Conservation (phyloP, 495 filamentous ascomycete species). For the Penicillium arizonense region DNA sequence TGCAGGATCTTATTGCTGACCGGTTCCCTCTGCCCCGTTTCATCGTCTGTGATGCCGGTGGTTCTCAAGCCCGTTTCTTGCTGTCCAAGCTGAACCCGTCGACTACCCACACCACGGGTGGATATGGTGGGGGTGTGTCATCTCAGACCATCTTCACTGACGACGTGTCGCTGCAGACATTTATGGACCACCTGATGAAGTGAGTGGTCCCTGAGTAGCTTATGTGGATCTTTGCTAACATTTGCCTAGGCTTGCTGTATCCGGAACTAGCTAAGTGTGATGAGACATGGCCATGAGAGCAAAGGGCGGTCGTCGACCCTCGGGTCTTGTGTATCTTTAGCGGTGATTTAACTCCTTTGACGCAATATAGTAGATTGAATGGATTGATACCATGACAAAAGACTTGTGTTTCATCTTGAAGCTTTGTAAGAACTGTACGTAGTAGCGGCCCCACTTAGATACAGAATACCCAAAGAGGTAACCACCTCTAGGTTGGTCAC, state of each 20-base stretch:
- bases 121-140: constrained; percentile 86
- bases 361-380: constrained; percentile 40
- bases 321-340: constrained; percentile 51
- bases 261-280: constrained; percentile 56
- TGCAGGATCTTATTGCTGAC: constrained; percentile 91
- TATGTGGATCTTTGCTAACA: constrained; percentile 27
- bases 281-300: constrained; percentile 30
- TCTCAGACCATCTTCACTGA: constrained; percentile 99
- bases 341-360: constrained; percentile 36
- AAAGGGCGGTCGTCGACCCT: constrained; percentile 38
- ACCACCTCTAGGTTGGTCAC: constrained; percentile 13
- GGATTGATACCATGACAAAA: constrained; percentile 25
- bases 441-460: background rate
- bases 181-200: constrained; percentile 99
- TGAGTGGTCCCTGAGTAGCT: constrained; percentile 45
- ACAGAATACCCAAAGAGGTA: constrained; percentile 11
- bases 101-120: constrained; percentile 93
- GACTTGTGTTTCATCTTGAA: background rate
- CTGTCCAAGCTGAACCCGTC: constrained; percentile 97
- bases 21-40: constrained; percentile 97
- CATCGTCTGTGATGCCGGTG: constrained; percentile 97
- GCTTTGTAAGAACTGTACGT: background rate
- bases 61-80: constrained; percentile 96
- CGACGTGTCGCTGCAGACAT: constrained; percentile 96
- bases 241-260: constrained; percentile 55